Base-by-base conservation (phyloP, 2,329 filamentous ascomycete species). In the Fusarium fujikuroi region DNA sequence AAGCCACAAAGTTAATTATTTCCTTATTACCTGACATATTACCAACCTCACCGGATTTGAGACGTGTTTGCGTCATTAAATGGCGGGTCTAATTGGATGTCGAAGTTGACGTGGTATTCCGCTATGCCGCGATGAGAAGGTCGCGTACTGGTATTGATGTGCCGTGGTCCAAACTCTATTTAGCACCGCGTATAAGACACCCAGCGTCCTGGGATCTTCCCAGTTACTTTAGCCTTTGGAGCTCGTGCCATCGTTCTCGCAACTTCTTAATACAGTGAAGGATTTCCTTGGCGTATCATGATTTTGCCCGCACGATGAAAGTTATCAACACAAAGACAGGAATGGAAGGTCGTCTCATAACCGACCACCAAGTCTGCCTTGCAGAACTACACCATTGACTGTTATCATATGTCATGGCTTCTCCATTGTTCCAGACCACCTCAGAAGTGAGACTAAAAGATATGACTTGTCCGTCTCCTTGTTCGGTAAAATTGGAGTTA, bases 351-450 rank as follows among this genome's bases (percentile, higher is more conserved):
- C n/a, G 0, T 19, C 7, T 25, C 11, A 15, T 15, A 8, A 8
- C 12, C 16, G 7, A 19, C 9, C n/a, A 52, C 3, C 10, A 19
- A 18, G 5, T 23, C n/a, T 23, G 9, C 4, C 16, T 10, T 7
- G 46, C 11, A 23, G 11, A 23, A 3, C 11, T 2, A 19, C 3
- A 10, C 30, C 47, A 3, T 23, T 15, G 6, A 19, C 18, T 19
- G 2, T 12, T 3, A 34, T 25, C n/a, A 10, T n/a, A 10, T 36
- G 6, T 15, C 8, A 14, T 52, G 9, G 3, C 47, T 5, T 8
- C 11, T 19, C 1, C 18, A 2, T 10, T 4, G 5, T 34, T 23
- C 5, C 2, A 15, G 23, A 19, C 23, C 7, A 9, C 23, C 1
- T 9, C 28, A 30, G 28, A 30, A 30, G 28, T 25, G 25, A 2